A percentile compares a stretch with the other conserved stretches of the same genome.
Evolutionary conservation across 176 grass and related monocot genomes (phyloP).

Genomic region (Phyllostachys edulis): DNA sequence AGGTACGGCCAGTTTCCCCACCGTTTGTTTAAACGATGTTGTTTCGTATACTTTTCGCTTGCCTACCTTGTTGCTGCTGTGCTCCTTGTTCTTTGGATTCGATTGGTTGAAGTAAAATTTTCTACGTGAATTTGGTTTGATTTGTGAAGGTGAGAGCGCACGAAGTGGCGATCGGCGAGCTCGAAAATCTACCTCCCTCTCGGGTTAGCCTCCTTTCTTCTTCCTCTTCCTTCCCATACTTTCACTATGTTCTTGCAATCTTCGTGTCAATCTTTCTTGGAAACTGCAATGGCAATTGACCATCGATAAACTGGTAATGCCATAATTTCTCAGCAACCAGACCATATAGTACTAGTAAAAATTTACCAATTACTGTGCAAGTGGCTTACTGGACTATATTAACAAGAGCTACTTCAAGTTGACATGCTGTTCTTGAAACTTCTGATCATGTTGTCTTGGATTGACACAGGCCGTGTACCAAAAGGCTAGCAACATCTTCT

Average conservation of each 20-base stretch:
- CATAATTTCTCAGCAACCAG: background rate
- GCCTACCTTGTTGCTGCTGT: background rate
- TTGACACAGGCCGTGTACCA: constrained; percentile 36
- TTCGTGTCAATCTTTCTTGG: too few relatives aligned
- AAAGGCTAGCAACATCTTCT: constrained; percentile 45
- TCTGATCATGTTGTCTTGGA: background rate
- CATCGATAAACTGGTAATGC: background rate
- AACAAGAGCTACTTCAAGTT: background rate
- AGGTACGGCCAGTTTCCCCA: background rate
- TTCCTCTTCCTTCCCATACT: background rate
- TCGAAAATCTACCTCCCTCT: constrained; percentile 48
- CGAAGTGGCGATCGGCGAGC: constrained; percentile 59
- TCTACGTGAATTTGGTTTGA: background rate
- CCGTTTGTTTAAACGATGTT: background rate
- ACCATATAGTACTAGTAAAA: background rate
- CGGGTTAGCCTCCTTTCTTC: constrained; percentile 33
- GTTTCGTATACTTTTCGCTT: background rate
- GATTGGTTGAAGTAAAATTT: background rate
- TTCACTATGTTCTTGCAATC: background rate
- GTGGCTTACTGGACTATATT: background rate
- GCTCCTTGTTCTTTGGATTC: constrained; percentile 11
- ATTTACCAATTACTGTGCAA: background rate
- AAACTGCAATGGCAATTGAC: background rate
- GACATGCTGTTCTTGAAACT: background rate
- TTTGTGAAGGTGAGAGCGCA: constrained; percentile 44